phyloP scores from a whole-genome alignment of 2,329 filamentous ascomycete species.

The Cercospora sesami region DNA sequence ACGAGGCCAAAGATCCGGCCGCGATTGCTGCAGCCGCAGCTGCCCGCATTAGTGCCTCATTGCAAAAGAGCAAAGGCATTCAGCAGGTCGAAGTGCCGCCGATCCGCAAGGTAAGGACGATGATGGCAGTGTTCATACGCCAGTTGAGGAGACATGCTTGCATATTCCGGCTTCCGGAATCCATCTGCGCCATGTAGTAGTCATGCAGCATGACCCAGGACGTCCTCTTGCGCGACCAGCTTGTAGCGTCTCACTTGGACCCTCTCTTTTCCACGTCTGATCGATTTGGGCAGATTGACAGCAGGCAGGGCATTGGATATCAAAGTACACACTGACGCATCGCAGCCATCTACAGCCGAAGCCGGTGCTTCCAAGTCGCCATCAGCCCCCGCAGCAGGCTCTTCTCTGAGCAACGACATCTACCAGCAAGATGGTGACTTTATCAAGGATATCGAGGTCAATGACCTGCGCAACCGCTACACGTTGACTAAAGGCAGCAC shows the following conservation, averaged over 20 bases:
- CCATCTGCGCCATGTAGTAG: neutral
- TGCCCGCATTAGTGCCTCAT: constrained; percentile 51
- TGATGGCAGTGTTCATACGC: neutral
- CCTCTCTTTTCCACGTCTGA: neutral
- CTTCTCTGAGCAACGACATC: constrained; percentile 77
- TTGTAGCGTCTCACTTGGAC: neutral
- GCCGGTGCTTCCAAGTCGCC: constrained; percentile 57
- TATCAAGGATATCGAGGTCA: constrained; percentile 99
- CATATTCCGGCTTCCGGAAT: neutral
- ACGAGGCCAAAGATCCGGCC: constrained; percentile 35
- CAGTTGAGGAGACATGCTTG: neutral
- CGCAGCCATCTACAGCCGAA: constrained; percentile 39
- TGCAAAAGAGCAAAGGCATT: constrained; percentile 71
- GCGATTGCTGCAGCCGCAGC: constrained; percentile 80
- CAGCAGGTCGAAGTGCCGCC: constrained; percentile 89
- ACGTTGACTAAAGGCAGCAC: constrained; percentile 94
- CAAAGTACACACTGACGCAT: constrained; percentile 10
- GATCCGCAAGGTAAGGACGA: constrained; percentile 60
- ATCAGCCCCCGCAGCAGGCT: constrained; percentile 44
- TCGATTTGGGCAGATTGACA: constrained; percentile 21
- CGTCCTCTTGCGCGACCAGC: neutral
- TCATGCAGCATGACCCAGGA: neutral
- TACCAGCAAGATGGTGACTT: constrained; percentile 96
- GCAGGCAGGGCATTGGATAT: constrained; percentile 13
- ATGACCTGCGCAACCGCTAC: constrained; percentile 94